A percentile compares a stretch with the other conserved stretches of the same genome.
Conservation (phyloP, 148 eudicot species). For the Gaultheria prostrata region DNA sequence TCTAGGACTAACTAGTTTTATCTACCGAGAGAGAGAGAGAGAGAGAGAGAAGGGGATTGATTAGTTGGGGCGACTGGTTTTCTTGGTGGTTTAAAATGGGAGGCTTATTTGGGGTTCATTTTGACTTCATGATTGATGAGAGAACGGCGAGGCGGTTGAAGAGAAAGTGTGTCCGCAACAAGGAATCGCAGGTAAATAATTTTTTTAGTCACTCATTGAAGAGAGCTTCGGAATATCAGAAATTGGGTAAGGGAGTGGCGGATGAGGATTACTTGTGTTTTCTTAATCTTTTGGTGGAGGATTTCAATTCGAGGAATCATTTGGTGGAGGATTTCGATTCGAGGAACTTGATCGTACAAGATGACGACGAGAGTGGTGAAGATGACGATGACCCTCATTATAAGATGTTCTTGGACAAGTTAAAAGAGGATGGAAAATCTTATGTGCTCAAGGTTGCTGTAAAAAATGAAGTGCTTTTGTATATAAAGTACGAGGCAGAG, state of each 20-base stretch:
- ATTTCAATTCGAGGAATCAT: background rate
- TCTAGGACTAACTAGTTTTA: background rate
- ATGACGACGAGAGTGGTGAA: background rate
- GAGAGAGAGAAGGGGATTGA: background rate
- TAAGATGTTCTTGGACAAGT: conserved; percentile 26
- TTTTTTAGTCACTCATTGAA: background rate
- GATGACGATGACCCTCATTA: conserved; percentile 36
- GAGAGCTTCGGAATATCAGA: background rate
- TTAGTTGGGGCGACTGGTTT: background rate
- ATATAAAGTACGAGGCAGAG: conserved; percentile 36
- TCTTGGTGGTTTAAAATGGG: background rate
- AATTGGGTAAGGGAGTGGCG: background rate
- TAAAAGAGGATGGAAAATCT: conserved; percentile 27
- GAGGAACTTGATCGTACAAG: background rate
- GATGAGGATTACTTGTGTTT: conserved; percentile 10
- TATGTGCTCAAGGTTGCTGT: conserved; percentile 32
- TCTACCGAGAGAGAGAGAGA: background rate
- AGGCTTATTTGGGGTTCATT: background rate
- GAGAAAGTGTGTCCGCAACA: conserved; percentile 5
- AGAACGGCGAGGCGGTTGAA: conserved; percentile 12
- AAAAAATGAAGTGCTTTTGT: conserved; percentile 18
- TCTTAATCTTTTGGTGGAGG: background rate
- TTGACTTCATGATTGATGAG: background rate
- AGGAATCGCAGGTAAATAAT: background rate
- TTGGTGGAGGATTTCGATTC: background rate